Percentiles rank a stretch among this genome's conserved stretches.
Evolutionary conservation across 805 yeast species (phyloP).

Genomic region (Metschnikowia gruessii): DNA sequence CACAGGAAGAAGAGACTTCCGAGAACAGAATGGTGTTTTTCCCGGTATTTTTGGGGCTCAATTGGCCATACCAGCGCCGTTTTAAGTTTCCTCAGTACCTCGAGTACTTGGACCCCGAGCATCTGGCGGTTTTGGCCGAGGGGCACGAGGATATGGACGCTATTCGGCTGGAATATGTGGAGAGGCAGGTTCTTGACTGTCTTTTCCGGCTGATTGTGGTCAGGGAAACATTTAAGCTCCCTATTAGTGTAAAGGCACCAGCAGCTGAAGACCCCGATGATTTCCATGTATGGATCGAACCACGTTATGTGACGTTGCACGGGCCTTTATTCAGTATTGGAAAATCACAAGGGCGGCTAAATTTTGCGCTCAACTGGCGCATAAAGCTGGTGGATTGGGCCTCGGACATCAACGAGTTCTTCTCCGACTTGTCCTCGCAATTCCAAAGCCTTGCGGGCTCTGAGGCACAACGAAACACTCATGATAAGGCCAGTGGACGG

Average conservation of each 20-base stretch:
- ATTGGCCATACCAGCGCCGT: constrained; percentile 26
- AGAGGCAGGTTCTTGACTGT: constrained; percentile 27
- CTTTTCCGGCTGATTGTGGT: constrained; percentile 21
- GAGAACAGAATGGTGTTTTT: constrained; percentile 18
- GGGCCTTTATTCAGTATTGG: constrained; percentile 26
- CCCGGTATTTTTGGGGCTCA: constrained; percentile 28
- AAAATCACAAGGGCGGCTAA: constrained; percentile 7
- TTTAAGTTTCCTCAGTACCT: constrained; percentile 28
- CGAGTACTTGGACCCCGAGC: constrained; percentile 26
- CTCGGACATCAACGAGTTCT: constrained; percentile 19
- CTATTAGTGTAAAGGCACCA: constrained; percentile 21
- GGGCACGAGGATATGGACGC: constrained; percentile 4
- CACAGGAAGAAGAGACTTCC: constrained; percentile 3
- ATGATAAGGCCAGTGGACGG: constrained; percentile 26
- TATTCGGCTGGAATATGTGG: constrained; percentile 24
- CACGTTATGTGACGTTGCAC: constrained; percentile 28
- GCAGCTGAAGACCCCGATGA: constrained; percentile 1
- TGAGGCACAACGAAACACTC: constrained; percentile 25
- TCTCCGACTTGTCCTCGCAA: constrained; percentile 26
- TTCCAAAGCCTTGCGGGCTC: constrained; percentile 25
- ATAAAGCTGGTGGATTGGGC: constrained; percentile 27
- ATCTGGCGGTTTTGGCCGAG: constrained; percentile 12
- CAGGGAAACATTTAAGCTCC: constrained; percentile 30
- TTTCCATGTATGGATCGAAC: constrained; percentile 33
- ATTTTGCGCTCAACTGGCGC: constrained; percentile 23